Conservation (phyloP, 2,329 filamentous ascomycete genomes). For the Phialemonium atrogriseum region DNA sequence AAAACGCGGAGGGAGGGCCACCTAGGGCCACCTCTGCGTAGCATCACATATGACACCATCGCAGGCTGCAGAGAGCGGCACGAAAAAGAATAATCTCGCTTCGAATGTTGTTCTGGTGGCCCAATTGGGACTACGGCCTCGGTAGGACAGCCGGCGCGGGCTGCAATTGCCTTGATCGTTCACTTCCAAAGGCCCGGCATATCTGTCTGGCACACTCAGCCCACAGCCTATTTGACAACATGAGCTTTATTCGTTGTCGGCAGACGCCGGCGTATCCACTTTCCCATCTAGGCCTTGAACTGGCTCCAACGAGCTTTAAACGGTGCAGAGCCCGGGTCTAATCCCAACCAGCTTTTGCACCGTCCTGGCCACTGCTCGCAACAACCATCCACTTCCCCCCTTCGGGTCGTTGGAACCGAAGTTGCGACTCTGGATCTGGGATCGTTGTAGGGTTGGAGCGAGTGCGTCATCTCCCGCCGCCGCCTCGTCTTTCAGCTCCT, state of each 20-base stretch:
- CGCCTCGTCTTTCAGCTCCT: slow-evolving; percentile 1
- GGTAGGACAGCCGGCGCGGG: slow-evolving; percentile 4
- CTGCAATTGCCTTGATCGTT: slow-evolving; percentile 5
- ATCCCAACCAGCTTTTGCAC: slow-evolving; percentile 6
- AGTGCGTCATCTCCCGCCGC: neutral
- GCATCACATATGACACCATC: slow-evolving; percentile 10
- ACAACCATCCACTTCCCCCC: slow-evolving; percentile 6
- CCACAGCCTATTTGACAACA: slow-evolving; percentile 4
- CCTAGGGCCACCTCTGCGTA: slow-evolving; percentile 1
- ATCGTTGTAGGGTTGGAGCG: slow-evolving; percentile 3
- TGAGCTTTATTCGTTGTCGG: slow-evolving; percentile 12
- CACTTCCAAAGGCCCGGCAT: slow-evolving; percentile 3
- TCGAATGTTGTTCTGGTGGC: slow-evolving; percentile 11
- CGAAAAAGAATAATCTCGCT: slow-evolving; percentile 15
- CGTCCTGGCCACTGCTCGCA: slow-evolving; percentile 9
- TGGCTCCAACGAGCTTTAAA: slow-evolving; percentile 5
- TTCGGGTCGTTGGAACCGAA: slow-evolving; percentile 12
- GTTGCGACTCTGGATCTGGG: slow-evolving; percentile 12
- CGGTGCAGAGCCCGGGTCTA: slow-evolving; percentile 2
- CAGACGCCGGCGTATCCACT: slow-evolving; percentile 12
- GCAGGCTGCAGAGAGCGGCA: slow-evolving; percentile 8
- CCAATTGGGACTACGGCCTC: slow-evolving; percentile 12
- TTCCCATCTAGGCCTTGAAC: slow-evolving; percentile 6
- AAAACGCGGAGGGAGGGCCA: slow-evolving; percentile 3
- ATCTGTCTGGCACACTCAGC: slow-evolving; percentile 2